These are phyloP conservation scores for Insectozyma bohioensis DNA, from an alignment of 1,139 yeast species.

Conservation along the genomic window DNA sequence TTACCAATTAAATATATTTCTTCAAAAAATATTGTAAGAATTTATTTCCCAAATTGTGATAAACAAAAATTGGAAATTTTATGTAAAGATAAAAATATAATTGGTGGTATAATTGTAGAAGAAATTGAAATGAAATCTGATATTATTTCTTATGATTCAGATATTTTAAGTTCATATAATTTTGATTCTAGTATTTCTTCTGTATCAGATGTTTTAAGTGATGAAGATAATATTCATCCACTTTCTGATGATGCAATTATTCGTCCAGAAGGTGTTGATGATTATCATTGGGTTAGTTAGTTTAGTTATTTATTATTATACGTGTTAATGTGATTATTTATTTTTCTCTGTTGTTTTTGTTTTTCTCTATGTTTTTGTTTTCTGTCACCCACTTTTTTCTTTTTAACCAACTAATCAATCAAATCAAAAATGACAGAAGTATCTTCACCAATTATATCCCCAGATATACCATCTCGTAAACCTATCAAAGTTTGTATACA, in stretches of 20 bases:
- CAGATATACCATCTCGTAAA: constrained; percentile 29
- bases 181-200: constrained; percentile 12
- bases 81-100: constrained; percentile 49
- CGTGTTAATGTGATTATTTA: too few species aligned
- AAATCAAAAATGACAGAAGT: constrained; percentile 1
- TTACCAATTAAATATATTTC: constrained; percentile 45
- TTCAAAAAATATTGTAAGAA: constrained; percentile 38
- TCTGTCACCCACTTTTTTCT: not conserved
- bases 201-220: constrained; percentile 9
- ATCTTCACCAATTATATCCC: too few species aligned
- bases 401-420: not conserved
- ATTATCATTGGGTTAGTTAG: constrained; percentile 24
- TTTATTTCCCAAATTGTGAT: constrained; percentile 62
- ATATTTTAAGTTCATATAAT: constrained; percentile 23
- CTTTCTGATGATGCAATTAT: constrained; percentile 24
- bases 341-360: not conserved
- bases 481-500: constrained; percentile 30
- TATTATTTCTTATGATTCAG: constrained; percentile 16
- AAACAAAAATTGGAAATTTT: constrained; percentile 47
- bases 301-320: constrained; percentile 6
- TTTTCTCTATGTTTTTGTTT: not conserved
- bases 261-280: constrained; percentile 20
- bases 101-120: constrained; percentile 48
- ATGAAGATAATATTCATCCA: constrained; percentile 17
- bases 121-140: constrained; percentile 15